Evolutionary conservation across 805 yeast species (phyloP).

Genomic region (Ogataea siamensis): DNA sequence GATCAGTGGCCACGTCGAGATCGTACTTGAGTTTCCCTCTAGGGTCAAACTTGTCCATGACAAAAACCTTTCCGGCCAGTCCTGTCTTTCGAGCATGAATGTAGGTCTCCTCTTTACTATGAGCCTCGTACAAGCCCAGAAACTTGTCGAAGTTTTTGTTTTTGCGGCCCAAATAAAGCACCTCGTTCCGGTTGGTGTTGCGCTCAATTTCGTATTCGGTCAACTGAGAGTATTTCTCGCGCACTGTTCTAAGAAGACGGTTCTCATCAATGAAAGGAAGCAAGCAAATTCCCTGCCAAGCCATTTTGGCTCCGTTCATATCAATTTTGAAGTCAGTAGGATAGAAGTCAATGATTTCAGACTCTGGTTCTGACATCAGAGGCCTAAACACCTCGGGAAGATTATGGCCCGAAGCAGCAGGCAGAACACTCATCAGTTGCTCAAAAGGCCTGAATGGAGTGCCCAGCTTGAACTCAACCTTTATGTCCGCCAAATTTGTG

Average conservation of each 20-base stretch:
- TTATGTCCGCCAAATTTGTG: conserved; percentile 47
- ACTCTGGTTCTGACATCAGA: conserved; percentile 72
- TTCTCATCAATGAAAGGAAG: conserved; percentile 87
- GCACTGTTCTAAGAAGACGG: conserved; percentile 66
- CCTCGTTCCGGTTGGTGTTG: conserved; percentile 69
- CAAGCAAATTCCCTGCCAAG: conserved; percentile 93
- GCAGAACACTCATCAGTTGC: conserved; percentile 91
- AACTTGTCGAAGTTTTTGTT: conserved; percentile 50
- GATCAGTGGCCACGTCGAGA: conserved; percentile 31
- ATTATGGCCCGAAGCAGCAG: conserved; percentile 88
- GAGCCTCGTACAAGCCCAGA: conserved; percentile 41
- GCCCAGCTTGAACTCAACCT: conserved; percentile 61
- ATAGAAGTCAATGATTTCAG: conserved; percentile 87
- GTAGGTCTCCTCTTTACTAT: conserved; percentile 25
- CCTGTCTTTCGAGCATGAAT: conserved; percentile 54
- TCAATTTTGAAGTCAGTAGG: conserved; percentile 87
- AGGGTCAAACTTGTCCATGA: conserved; percentile 37
- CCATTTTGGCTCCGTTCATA: conserved; percentile 92
- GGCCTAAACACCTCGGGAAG: conserved; percentile 79
- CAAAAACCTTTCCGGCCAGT: conserved; percentile 54
- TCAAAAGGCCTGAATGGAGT: conserved; percentile 87
- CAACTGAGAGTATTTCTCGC: conserved; percentile 57
- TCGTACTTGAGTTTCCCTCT: conserved; percentile 42
- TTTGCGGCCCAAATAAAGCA: conserved; percentile 62
- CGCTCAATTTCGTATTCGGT: conserved; percentile 67